Conservation (phyloP, 306 rosid species). For the Lotus japonicus region DNA sequence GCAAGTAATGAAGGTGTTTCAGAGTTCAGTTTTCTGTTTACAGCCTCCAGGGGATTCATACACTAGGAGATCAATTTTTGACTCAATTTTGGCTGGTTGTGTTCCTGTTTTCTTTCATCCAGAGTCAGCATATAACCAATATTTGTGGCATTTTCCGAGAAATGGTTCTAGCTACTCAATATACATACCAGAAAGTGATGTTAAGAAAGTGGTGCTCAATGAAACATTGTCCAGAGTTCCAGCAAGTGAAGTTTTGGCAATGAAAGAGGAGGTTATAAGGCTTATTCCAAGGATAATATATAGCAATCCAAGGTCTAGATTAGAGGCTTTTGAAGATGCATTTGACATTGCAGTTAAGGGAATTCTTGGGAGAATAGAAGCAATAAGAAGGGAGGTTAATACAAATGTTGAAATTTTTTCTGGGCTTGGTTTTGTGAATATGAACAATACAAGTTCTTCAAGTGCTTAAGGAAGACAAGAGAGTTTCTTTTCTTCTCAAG, state of each 20-base stretch:
- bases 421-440: not conserved
- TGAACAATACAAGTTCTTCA: not conserved
- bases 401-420: not conserved
- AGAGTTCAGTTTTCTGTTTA: constrained; percentile 43
- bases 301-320: constrained; percentile 34
- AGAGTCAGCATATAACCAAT: constrained; percentile 48
- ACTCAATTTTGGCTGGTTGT: constrained; percentile 52
- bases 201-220: constrained; percentile 24
- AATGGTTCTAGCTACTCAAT: constrained; percentile 32
- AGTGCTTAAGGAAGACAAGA: not conserved
- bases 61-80: constrained; percentile 50
- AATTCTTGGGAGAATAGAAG: constrained; percentile 37
- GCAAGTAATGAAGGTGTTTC: constrained; percentile 29
- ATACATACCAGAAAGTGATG: constrained; percentile 24
- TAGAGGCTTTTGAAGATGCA: constrained; percentile 41
- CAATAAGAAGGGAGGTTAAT: constrained; percentile 4
- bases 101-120: constrained; percentile 55
- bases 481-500: not conserved
- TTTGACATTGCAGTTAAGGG: constrained; percentile 49
- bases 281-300: constrained; percentile 44
- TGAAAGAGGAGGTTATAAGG: constrained; percentile 42
- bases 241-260: constrained; percentile 15
- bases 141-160: constrained; percentile 49
- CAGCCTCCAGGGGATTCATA: constrained; percentile 58
- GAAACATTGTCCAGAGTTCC: constrained; percentile 29